Evolutionary conservation across 805 yeast species (phyloP), one percentile per base, ranked within the genome.

Genomic region (Torulaspora indica): DNA sequence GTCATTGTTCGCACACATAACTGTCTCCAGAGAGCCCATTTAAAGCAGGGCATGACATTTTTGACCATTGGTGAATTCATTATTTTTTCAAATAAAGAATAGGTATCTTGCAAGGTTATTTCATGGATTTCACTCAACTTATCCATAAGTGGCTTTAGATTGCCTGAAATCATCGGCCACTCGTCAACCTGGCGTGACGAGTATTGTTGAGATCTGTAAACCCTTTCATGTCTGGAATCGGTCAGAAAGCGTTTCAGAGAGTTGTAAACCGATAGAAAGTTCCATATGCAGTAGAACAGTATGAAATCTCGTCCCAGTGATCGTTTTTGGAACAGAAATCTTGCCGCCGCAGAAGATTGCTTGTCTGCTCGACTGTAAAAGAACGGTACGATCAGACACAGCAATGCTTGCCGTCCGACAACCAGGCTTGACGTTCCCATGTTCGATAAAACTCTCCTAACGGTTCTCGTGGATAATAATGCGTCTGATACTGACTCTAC

Each of bases 11-110:
- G 37, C 27, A 46, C 34, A 37, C 56, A 40, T 5, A 55, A 35
- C 35, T 55, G 59, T 33, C 61, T 51, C 64, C 63, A 58, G 2
- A 56, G 29, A 3, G 61, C 43, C 64, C 64, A 60, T 49, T 55
- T 54, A 5, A 60, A 15, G 30, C 58, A 45, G 8, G 58, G 58
- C 4, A 49, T 23, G 3, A 58, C 46, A 36, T 57, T 57, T 9
- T 45, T 42, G 8, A 56, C 47, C 9, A 58, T n/a, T 22, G 49
- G 46, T 5, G 61, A 58, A 29, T 55, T 51, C 39, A 57, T 42
- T 5, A 56, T 8, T 15, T 46, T 51, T 20, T 61, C 64, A 22
- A 52, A 36, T 4, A 51, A 17, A 1, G 59, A 38, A 22, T 42
- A 42, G 8, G 48, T 46, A 18, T 49, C 37, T 12, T 40, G 39